Evolutionary conservation across 1,284 basidiomycete species (phyloP).

Genomic region (Pholiota adiposa): DNA sequence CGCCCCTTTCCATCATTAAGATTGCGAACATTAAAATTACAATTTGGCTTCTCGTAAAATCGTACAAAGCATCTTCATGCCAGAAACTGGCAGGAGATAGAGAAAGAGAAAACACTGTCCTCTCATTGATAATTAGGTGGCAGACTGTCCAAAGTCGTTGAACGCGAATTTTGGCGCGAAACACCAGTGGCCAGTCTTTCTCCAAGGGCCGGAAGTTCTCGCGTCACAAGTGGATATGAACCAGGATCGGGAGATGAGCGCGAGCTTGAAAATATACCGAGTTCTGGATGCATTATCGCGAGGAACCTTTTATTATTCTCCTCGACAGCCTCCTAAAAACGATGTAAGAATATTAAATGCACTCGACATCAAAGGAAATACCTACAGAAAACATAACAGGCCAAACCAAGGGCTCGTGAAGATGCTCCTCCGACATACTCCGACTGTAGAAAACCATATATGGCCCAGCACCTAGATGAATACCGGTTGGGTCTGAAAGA

Average conservation of each 20-base stretch:
- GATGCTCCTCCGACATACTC: constrained; percentile 44
- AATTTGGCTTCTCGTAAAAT: not conserved
- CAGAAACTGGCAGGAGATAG: not conserved
- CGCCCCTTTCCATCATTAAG: no score
- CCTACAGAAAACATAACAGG: constrained; percentile 41
- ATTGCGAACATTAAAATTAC: no score
- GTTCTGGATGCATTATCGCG: constrained; percentile 34
- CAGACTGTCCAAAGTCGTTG: constrained; percentile 17
- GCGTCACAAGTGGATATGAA: not conserved
- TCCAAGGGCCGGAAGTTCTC: constrained; percentile 18
- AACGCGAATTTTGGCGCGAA: constrained; percentile 18
- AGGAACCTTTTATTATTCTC: constrained; percentile 39
- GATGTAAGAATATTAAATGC: not conserved
- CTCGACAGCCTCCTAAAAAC: constrained; percentile 34
- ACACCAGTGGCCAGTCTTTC: constrained; percentile 4
- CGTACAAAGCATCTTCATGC: not conserved
- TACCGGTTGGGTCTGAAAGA: constrained; percentile 64
- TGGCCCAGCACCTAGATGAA: constrained; percentile 75
- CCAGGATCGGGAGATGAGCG: constrained; percentile 8
- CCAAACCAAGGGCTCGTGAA: constrained; percentile 39
- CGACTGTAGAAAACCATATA: constrained; percentile 75
- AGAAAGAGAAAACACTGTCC: not conserved
- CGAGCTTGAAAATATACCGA: constrained; percentile 23
- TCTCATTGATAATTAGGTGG: not conserved
- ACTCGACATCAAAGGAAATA: not conserved